Evolutionary conservation across 306 rosid genomes (phyloP).

Genomic region (Chamaecrista fasciculata): DNA sequence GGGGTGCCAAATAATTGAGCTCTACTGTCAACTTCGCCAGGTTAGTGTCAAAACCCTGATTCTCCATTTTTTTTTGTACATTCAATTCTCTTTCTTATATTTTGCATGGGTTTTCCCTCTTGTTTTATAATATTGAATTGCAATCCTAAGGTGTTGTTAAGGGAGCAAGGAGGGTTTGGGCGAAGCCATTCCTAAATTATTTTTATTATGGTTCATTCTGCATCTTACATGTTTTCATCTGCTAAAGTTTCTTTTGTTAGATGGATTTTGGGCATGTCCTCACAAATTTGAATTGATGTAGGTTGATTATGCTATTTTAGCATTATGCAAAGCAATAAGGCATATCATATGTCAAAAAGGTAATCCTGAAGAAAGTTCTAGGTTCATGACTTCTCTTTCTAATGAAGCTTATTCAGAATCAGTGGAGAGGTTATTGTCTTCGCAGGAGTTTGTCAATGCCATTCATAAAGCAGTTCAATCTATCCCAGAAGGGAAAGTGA

Average conservation of each 20-base stretch:
- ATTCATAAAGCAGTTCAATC: constrained; percentile 55
- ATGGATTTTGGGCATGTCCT: constrained; percentile 26
- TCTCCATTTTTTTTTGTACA: not conserved
- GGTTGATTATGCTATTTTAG: constrained; percentile 64
- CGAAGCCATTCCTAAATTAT: not conserved
- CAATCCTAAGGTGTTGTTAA: not conserved
- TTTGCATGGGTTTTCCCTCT: constrained; percentile 23
- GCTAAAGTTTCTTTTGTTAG: not conserved
- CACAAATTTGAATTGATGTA: constrained; percentile 46
- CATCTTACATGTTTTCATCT: constrained; percentile 10
- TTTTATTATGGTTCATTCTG: constrained; percentile 8
- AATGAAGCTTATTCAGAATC: constrained; percentile 54
- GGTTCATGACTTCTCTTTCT: constrained; percentile 46
- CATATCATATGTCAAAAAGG: constrained; percentile 34
- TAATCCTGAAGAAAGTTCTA: constrained; percentile 37
- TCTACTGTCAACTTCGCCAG: constrained; percentile 92
- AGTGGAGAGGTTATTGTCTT: constrained; percentile 62
- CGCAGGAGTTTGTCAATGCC: constrained; percentile 53
- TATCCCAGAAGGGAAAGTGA: constrained; percentile 88
- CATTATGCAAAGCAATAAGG: constrained; percentile 82
- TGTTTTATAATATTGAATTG: constrained; percentile 2
- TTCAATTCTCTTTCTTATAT: constrained; percentile 9
- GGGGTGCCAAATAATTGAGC: constrained; percentile 66
- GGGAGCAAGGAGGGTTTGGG: constrained; percentile 10
- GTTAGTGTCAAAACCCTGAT: constrained; percentile 48